These are phyloP conservation scores for Candida tetrigidarum DNA, from an alignment of 1,139 yeast genomes.

Conservation along the genomic window DNA sequence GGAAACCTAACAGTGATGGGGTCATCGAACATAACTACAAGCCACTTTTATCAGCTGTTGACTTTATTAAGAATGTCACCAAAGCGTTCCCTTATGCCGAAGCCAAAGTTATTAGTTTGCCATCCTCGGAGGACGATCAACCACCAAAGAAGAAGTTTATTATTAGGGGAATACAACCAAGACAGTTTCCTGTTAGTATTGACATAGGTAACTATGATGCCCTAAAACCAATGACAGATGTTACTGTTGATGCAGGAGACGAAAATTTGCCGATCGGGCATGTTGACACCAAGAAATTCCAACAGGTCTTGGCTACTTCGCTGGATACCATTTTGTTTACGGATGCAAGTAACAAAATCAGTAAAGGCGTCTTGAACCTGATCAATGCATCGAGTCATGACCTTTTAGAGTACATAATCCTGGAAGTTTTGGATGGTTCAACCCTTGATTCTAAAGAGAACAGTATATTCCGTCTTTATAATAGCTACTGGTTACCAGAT, in stretches of 20 bases:
- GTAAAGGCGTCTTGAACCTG: slow-evolving; percentile 21
- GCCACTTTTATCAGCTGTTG: slow-evolving; percentile 89
- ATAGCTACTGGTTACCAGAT: slow-evolving; percentile 47
- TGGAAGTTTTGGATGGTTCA: slow-evolving; percentile 30
- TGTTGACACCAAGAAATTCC: slow-evolving; percentile 38
- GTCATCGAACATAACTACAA: slow-evolving; percentile 52
- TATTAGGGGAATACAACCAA: slow-evolving; percentile 78
- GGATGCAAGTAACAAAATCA: slow-evolving; percentile 23
- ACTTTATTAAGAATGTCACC: slow-evolving; percentile 91
- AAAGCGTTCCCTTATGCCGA: slow-evolving; percentile 90
- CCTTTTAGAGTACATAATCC: slow-evolving; percentile 36
- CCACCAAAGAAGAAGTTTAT: slow-evolving; percentile 73
- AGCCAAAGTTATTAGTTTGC: slow-evolving; percentile 82
- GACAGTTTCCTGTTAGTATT: slow-evolving; percentile 48
- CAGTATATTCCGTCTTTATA: slow-evolving; percentile 41
- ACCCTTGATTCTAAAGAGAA: slow-evolving; percentile 22
- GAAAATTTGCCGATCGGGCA: slow-evolving; percentile 40
- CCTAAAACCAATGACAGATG: slow-evolving; percentile 27
- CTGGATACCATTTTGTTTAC: slow-evolving; percentile 28
- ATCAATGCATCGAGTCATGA: slow-evolving; percentile 37
- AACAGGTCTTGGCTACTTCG: slow-evolving; percentile 28
- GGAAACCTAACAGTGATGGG: slow-evolving; percentile 40
- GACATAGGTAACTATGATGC: slow-evolving; percentile 53
- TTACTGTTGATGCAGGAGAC: slow-evolving; percentile 11
- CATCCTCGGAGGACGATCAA: slow-evolving; percentile 48